These are phyloP conservation scores for Pichia gijzeniarum DNA, from an alignment of 805 yeast species.

Conservation along the genomic window DNA sequence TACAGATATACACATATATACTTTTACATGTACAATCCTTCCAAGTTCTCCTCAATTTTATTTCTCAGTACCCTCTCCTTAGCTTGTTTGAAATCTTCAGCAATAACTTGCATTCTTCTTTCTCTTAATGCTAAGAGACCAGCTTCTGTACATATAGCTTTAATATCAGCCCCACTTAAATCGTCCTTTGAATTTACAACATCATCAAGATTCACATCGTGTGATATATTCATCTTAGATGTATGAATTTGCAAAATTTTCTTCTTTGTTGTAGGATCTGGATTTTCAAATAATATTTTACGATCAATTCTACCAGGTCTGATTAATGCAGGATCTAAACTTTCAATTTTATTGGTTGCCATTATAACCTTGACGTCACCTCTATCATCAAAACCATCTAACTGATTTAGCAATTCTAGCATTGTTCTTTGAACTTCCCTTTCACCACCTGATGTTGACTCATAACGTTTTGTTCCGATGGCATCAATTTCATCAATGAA, in stretches of 20 bases:
- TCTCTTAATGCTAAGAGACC: constrained; percentile 93
- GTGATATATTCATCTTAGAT: constrained; percentile 82
- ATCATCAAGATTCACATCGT: constrained; percentile 84
- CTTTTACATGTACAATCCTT: constrained; percentile 68
- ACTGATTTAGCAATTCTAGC: constrained; percentile 90
- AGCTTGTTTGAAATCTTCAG: constrained; percentile 87
- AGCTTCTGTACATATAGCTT: constrained; percentile 96
- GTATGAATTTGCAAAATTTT: constrained; percentile 91
- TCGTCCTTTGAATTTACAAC: constrained; percentile 89
- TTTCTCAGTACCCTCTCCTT: constrained; percentile 94
- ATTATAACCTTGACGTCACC: constrained; percentile 96
- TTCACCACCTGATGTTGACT: constrained; percentile 89
- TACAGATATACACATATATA: no score
- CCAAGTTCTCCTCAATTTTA: constrained; percentile 92
- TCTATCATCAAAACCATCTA: constrained; percentile 95
- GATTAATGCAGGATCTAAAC: constrained; percentile 90
- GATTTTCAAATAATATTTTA: constrained; percentile 92
- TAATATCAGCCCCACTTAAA: constrained; percentile 93
- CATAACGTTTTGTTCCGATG: constrained; percentile 97
- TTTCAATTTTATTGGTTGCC: constrained; percentile 96
- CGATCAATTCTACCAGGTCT: constrained; percentile 98
- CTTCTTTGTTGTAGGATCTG: constrained; percentile 87
- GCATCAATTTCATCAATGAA: constrained; percentile 99
- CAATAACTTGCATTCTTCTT: constrained; percentile 95
- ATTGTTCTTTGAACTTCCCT: constrained; percentile 96